Percentiles rank a stretch among this genome's conserved stretches.
Conservation (phyloP, 148 eudicot species). For the Amaranthus hypochondriacus region DNA sequence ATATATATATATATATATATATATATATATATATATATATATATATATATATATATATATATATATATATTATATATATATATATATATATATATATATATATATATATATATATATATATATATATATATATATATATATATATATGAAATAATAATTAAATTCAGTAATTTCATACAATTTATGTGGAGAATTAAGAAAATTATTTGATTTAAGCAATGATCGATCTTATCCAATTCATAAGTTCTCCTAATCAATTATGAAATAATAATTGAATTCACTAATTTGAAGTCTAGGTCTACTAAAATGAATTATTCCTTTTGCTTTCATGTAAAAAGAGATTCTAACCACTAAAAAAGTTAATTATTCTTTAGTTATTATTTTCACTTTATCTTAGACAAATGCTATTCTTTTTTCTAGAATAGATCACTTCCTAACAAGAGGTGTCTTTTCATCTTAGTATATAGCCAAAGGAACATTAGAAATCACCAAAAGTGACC, state of each 20-base stretch:
- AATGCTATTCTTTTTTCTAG: not conserved
- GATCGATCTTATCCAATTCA: constrained; percentile 26
- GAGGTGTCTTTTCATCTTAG: constrained; percentile 23
- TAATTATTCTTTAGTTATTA: constrained; percentile 8
- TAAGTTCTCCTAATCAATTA: not conserved
- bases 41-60: too few species aligned
- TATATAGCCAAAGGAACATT: constrained; percentile 29
- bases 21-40: too few species aligned
- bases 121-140: too few species aligned
- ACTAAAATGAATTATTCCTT: not conserved
- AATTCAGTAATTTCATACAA: too few species aligned
- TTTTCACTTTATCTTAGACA: not conserved
- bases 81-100: too few species aligned
- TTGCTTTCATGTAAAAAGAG: constrained; percentile 16
- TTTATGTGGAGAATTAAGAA: constrained; percentile 27
- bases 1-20: too few species aligned
- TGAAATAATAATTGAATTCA: not conserved
- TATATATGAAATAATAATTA: too few species aligned
- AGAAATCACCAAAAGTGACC: constrained; percentile 17
- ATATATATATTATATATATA: too few species aligned
- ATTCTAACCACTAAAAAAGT: constrained; percentile 19
- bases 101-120: too few species aligned
- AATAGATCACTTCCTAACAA: not conserved
- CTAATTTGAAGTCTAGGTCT: not conserved
- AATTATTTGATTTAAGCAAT: constrained; percentile 9